Evolutionary conservation across 2,329 filamentous ascomycete species (phyloP), one percentile per base, ranked within the genome.

Genomic region (Nemania sp.): DNA sequence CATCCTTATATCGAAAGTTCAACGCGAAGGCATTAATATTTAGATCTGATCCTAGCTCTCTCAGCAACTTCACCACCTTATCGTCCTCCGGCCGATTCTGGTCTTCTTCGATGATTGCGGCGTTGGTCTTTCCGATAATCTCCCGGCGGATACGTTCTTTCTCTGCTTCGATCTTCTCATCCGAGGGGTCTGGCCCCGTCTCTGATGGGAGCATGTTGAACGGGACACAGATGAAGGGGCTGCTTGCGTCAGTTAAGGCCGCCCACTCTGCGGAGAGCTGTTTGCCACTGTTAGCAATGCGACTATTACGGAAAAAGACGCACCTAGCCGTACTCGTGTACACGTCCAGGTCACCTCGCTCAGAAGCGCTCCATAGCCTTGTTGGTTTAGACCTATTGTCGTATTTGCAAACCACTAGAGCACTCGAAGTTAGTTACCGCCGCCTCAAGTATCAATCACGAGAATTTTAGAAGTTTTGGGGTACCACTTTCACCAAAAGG

Each of bases 21-120:
- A 81, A 71, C 0, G 81, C 75, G 57, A 84, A 83, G 6, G 79
- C 79, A 65, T 85, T 84, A 70, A 85, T 84, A 70, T 83, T 84
- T 7, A 82, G 74, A n/a, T 85, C 83, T 0, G 82, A 83, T 0
- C 83, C 83, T 0, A 85, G 68, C 0, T 78, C 75, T 0, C 79
- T 76, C 29, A 85, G 78, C 0, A 84, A 73, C 5, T 76, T 73
- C 70, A 82, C 79, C 0, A 79, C 79, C 22, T 81, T 77, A 2
- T 73, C 61, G 1, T 77, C 74, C 1, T 72, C 68, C 0, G 73
- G 75, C 2, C 74, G 74, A 18, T 49, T 66, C 15, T 47, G 70
- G 41, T 78, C 73, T 3, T 77, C 78, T 0, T 66, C 57, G 13
- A 79, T 73, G 54, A 85, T 80, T 6, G 80, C 71, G 0, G 69